Conservation (phyloP, 2,329 filamentous ascomycete species). For the Fusarium newnesense region DNA sequence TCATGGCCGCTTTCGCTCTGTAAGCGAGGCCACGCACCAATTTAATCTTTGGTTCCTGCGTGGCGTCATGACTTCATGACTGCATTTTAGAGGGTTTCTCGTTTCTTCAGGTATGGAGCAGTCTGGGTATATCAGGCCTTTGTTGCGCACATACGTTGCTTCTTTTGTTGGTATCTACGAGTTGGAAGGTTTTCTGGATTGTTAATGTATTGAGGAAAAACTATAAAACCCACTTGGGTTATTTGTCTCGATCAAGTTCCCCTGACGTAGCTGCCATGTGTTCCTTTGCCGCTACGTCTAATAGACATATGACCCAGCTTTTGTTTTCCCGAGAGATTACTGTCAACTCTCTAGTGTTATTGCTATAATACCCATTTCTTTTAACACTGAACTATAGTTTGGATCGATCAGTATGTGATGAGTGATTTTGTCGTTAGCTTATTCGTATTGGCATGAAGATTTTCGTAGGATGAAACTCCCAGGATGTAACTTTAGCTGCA, state of each 20-base stretch:
- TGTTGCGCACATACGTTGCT: slow-evolving; percentile 47
- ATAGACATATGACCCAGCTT: slow-evolving; percentile 44
- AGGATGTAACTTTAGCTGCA: neutral
- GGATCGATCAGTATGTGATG: neutral
- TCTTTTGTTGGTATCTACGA: slow-evolving; percentile 39
- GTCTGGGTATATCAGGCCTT: slow-evolving; percentile 39
- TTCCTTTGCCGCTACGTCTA: slow-evolving; percentile 43
- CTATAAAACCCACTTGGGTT: slow-evolving; percentile 44
- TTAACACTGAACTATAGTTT: neutral
- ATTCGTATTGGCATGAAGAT: neutral
- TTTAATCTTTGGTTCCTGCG: slow-evolving; percentile 39
- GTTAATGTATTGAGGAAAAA: slow-evolving; percentile 47
- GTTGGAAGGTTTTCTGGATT: slow-evolving; percentile 45
- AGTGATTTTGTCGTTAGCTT: neutral
- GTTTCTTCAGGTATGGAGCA: slow-evolving; percentile 42
- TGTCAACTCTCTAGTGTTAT: slow-evolving; percentile 18
- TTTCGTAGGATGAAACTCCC: neutral
- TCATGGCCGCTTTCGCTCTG: slow-evolving; percentile 56
- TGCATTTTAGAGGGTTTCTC: slow-evolving; percentile 47
- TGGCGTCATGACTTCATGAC: slow-evolving; percentile 46
- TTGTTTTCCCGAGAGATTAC: neutral
- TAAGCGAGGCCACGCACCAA: slow-evolving; percentile 46
- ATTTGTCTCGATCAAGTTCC: slow-evolving; percentile 41
- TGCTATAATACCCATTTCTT: slow-evolving; percentile 29
- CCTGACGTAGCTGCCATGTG: slow-evolving; percentile 41